Evolutionary conservation across 768 basidiomycete species (phyloP), one percentile per base, ranked within the genome.

Genomic region (Panellus pusillus): DNA sequence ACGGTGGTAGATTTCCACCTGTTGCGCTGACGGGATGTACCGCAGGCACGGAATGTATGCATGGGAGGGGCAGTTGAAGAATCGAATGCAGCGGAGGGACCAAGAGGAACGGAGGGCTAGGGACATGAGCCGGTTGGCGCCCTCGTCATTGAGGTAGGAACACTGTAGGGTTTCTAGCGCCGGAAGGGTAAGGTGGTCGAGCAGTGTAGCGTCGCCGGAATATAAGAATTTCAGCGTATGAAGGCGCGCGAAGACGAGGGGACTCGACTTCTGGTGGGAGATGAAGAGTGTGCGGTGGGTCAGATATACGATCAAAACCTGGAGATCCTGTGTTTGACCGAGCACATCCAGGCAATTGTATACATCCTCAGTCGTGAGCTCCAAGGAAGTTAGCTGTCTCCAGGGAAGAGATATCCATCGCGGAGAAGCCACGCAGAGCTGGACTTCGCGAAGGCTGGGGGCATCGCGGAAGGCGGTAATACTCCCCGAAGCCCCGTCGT

Each of bases 381-480:
- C 42, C 28, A 57, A 44, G 12, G 43, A 18, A 0, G 50, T 44
- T 5, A 57, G 40, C 46, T 57, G 55, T 36, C 31, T 39, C 55
- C 55, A 57, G 0, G 55, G 55, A 17, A 57, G 29, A 14, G 50
- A 13, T 7, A 57, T 38, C 24, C 27, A 47, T 4, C 35, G 12
- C 11, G 42, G 19, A 1, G 49, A 42, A 5, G 38, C 29, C 2
- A 41, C 35, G 12, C 18, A 38, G 14, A 57, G 35, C 8, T 9
- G 14, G 1, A 47, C 49, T 14, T 56, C 14, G n/a, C 49, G 49
- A 40, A 55, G 54, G 9, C 15, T n/a, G 5, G 54, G 55, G 5
- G 55, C 49, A 36, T 51, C 35, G 18, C 6, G 1, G 11, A 57
- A 52, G 17, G 40, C 49, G n/a, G 31, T 36, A 6, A 27, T 13